Base-by-base conservation (phyloP, 306 rosid species). In the Calophaca sinica region DNA sequence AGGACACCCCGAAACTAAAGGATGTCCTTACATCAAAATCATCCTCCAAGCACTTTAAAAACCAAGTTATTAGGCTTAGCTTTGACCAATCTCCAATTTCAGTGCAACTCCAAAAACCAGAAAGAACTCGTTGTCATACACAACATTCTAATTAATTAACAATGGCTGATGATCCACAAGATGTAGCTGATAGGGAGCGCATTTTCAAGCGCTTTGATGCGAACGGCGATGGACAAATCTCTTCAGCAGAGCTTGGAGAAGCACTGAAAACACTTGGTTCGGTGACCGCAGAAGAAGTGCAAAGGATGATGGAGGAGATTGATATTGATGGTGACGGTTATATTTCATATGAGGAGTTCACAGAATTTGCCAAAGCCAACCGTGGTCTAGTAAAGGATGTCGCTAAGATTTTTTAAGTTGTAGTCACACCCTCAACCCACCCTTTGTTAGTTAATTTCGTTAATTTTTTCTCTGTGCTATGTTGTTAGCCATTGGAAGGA, bases 321-420 rank as follows among this genome's bases (percentile, higher is more conserved):
- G 98, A 93, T 44, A 86, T 84, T 0, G 90, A 93, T n/a, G 82
- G 87, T 0, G 94, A 93, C 3, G 98, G 94, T 2, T 86, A 62
- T 85, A 93, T 93, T 80, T 90, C 98, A 0, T 70, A 67, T 0
- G 70, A 90, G 7, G 98, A 93, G 59, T 93, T 86, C 76, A 46
- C 84, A 0, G 76, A 58, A 2, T 93, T 93, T 7, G 94, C 96
- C 0, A 15, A 13, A 3, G 90, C 89, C 31, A 93, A 93, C 76
- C 84, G 83, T 46, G 94, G 91, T 41, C 75, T 90, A 61, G 64
- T 93, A 6, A 90, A 54, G 80, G 93, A 93, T 67, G 85, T 90
- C 51, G 96, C 90, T 13, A 93, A 89, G 87, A 82, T 93, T 46
- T 89, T 92, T 76, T 81, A 74, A 87, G 5, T 7, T 28, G 9